These are phyloP conservation scores for Curvularia verruculosa DNA, from an alignment of 2,329 filamentous ascomycete species.

Conservation along the genomic window DNA sequence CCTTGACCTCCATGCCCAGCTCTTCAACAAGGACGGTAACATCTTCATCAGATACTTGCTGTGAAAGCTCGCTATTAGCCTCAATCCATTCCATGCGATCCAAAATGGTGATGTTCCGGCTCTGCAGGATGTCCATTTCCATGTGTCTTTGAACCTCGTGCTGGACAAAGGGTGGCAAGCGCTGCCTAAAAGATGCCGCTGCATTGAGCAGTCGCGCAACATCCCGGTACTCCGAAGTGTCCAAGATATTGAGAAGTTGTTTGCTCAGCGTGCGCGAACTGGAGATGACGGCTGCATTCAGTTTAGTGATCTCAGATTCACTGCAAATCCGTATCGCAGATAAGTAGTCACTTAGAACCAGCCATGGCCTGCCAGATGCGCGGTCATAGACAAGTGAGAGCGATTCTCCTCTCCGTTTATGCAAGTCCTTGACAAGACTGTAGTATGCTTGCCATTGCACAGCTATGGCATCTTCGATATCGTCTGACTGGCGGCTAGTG, in stretches of 20 bases:
- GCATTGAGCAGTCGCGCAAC: conserved; percentile 70
- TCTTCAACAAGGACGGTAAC: conserved; percentile 63
- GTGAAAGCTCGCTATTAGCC: conserved; percentile 76
- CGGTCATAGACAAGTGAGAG: conserved; percentile 78
- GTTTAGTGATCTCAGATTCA: conserved; percentile 72
- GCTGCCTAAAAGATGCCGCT: conserved; percentile 71
- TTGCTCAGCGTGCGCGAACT: conserved; percentile 23
- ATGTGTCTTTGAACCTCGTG: conserved; percentile 72
- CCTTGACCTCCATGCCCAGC: conserved; percentile 58
- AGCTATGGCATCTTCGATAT: conserved; percentile 75
- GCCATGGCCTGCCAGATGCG: conserved; percentile 75
- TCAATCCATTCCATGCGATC: conserved; percentile 81
- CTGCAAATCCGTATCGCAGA: conserved; percentile 82
- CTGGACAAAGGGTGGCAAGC: conserved; percentile 71
- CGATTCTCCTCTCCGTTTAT: conserved; percentile 83
- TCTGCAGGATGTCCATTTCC: conserved; percentile 74
- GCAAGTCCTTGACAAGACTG: conserved; percentile 81
- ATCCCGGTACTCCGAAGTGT: conserved; percentile 51
- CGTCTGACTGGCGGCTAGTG: conserved; percentile 74
- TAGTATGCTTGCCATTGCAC: conserved; percentile 91
- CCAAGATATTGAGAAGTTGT: conserved; percentile 43
- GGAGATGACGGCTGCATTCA: conserved; percentile 64
- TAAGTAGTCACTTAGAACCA: conserved; percentile 81
- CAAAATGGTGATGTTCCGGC: conserved; percentile 62
- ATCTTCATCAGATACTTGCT: conserved; percentile 82